phyloP scores from a whole-genome alignment of 495 filamentous ascomycete species.

The Trichoderma gamsii region DNA sequence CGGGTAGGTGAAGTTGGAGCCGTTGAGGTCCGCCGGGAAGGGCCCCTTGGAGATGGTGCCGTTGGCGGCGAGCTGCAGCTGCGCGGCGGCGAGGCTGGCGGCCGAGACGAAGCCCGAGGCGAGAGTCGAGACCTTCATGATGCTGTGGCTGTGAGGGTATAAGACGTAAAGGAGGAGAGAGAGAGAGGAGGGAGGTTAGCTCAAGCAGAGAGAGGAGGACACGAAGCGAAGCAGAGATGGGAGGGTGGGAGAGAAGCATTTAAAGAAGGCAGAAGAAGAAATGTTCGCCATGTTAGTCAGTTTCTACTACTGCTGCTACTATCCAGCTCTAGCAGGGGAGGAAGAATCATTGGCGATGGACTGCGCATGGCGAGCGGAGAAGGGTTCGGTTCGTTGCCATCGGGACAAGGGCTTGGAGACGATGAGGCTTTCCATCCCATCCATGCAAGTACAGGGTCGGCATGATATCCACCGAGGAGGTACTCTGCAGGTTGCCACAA shows the following conservation, averaged over 20 bases:
- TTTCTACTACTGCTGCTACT: neutral
- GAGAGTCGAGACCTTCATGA: conserved; percentile 4
- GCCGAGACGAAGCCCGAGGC: conserved; percentile 17
- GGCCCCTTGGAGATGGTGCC: conserved; percentile 25
- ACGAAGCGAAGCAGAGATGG: neutral
- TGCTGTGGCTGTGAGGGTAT: neutral
- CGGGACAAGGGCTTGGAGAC: neutral
- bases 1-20: conserved; percentile 40
- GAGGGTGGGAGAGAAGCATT: neutral
- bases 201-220: neutral
- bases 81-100: conserved; percentile 17
- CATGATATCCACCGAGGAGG: too few relatives aligned
- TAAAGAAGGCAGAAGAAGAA: neutral
- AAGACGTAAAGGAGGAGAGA: neutral
- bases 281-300: neutral
- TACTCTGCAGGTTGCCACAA: too few relatives aligned
- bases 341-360: neutral
- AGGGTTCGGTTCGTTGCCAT: conserved; percentile 1
- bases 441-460: too few relatives aligned
- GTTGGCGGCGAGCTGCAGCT: conserved; percentile 12
- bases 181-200: too few relatives aligned
- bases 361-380: conserved; percentile 11
- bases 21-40: conserved; percentile 30
- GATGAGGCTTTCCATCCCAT: neutral
- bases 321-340: neutral